Evolutionary conservation across 2,329 filamentous ascomycete species (phyloP), one percentile per base, ranked within the genome.

Genomic region (Phialophora expanda): DNA sequence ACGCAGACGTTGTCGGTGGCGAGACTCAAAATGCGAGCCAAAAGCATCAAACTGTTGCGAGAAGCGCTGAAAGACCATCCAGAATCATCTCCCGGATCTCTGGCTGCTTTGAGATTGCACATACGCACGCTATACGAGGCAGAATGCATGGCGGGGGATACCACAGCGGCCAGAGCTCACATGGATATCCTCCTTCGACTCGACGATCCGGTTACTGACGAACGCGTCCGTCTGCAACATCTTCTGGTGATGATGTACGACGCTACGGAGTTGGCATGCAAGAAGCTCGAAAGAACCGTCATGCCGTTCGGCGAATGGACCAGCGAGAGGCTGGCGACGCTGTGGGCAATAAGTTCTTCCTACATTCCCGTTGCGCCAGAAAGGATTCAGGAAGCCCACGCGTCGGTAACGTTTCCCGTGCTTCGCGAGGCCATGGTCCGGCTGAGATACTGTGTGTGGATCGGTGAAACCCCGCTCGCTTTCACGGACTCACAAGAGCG

Each of bases 181-280:
- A 46, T 26, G 24, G 38, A 46, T 14, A 61, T 65, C n/a, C 56
- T 65, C 17, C n/a, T 65, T 22, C 38, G 30, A 17, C 63, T 65
- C 34, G 24, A 41, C 5, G 63, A 61, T 22, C 38, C 38, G 9
- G 8, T 61, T 7, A 50, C n/a, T 2, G 51, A 65, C 14, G 57
- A 61, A 3, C n/a, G n/a, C 12, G 28, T 56, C 26, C 56, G 46
- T 41, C 11, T 57, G 11, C 63, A 61, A 2, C 48, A 55, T 22
- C 34, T 26, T 12, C 28, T 61, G 17, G 30, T 61, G 34, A 48
- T 65, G 26, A 65, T 65, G 56, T 65, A 46, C 28, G 34, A 61
- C 24, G 38, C 50, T 20, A 56, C 57, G 17, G 56, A 65, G 20
- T 17, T 65, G 9, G 63, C 63, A 6, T 54, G 56, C 51, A 65